Percentiles rank a stretch among this genome's conserved stretches.
Conservation (phyloP, 257 asterid species). For the Galeopsis tetrahit region DNA sequence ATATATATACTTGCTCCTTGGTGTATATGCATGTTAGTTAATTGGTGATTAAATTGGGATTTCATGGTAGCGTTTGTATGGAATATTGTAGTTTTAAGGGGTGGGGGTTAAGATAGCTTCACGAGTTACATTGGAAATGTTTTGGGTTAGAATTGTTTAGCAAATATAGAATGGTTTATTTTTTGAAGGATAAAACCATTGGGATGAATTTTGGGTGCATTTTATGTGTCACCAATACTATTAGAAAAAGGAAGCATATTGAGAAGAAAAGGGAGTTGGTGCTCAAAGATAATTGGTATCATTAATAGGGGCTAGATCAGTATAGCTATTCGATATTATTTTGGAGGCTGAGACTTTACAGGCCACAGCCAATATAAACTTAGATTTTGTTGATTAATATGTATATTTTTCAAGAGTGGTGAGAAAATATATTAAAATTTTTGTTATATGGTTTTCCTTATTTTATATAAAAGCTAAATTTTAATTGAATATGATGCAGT, state of each 20-base stretch:
- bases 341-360: slow-evolving; percentile 16
- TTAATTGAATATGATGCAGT: slow-evolving; percentile 38
- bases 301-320: not conserved
- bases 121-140: not conserved
- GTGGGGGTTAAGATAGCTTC: not conserved
- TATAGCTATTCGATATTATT: not conserved
- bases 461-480: slow-evolving; percentile 18
- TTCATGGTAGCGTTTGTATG: not conserved
- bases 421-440: not conserved
- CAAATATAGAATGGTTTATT: not conserved
- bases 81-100: not conserved
- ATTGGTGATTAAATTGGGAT: not conserved
- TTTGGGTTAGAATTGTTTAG: not conserved
- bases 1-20: not conserved
- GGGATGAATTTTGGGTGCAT: not conserved
- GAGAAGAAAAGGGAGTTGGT: slow-evolving; percentile 4
- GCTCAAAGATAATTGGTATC: not conserved
- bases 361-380: not conserved
- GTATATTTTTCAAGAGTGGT: slow-evolving; percentile 9
- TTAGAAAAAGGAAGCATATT: not conserved
- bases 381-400: not conserved
- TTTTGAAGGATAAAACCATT: slow-evolving; percentile 8
- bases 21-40: not conserved
- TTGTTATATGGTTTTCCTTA: slow-evolving; percentile 16
- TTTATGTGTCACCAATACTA: not conserved